phyloP scores from a whole-genome alignment of 1,284 basidiomycete genomes.

The Apiotrichum siamense region DNA sequence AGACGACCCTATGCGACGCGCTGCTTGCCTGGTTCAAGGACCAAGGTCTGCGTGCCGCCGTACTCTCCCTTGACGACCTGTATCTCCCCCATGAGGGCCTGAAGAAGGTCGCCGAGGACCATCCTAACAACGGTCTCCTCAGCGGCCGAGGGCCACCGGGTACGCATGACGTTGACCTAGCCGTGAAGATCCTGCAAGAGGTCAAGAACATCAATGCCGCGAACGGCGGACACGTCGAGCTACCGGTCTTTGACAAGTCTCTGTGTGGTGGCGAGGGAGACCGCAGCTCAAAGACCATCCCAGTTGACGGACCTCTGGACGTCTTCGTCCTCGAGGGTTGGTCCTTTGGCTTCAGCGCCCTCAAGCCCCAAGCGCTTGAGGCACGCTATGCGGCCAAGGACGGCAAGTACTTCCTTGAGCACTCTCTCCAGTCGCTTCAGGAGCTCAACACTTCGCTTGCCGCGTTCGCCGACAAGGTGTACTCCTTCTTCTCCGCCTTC shows the following conservation, averaged over 20 bases:
- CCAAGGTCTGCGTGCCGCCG: constrained; percentile 21
- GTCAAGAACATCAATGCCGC: constrained; percentile 13
- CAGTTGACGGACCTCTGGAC: constrained; percentile 55
- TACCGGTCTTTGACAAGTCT: constrained; percentile 82
- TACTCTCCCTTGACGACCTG: constrained; percentile 39
- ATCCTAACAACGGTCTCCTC: constrained; percentile 37
- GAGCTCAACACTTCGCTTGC: constrained; percentile 31
- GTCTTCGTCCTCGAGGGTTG: constrained; percentile 68
- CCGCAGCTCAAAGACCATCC: constrained; percentile 52
- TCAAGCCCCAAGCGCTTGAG: constrained; percentile 41
- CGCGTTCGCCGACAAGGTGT: constrained; percentile 23
- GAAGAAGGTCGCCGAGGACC: constrained; percentile 23
- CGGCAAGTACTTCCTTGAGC: constrained; percentile 23
- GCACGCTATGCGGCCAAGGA: constrained; percentile 32
- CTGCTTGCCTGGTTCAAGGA: constrained; percentile 24
- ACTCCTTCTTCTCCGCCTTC: constrained; percentile 26
- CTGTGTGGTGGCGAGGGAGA: constrained; percentile 74
- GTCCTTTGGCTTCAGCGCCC: constrained; percentile 49
- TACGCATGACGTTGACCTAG: constrained; percentile 33
- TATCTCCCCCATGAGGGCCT: constrained; percentile 35
- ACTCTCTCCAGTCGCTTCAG: constrained; percentile 21
- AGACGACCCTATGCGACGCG: constrained; percentile 37
- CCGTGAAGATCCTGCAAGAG: not conserved
- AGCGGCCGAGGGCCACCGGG: constrained; percentile 42
- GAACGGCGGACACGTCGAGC: constrained; percentile 4